Percentiles rank a stretch among this genome's conserved stretches.
phyloP scores from a whole-genome alignment of 140 eudicot genomes.

The Erigeron philadelphicus region DNA sequence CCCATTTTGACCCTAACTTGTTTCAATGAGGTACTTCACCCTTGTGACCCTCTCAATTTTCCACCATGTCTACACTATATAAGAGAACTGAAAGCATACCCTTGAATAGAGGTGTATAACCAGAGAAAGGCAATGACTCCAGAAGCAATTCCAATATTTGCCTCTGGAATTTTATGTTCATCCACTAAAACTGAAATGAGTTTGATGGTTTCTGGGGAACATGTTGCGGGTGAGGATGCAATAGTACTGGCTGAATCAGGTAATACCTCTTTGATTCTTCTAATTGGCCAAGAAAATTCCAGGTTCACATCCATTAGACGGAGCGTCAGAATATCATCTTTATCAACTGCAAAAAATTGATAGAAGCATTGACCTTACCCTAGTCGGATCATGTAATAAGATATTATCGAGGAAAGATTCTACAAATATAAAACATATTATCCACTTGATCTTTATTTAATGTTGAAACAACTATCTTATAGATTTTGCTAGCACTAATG shows the following conservation, averaged over 20 bases:
- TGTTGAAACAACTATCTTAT: slow-evolving; percentile 13
- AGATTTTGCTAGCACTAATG: neutral
- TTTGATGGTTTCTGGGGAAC: slow-evolving; percentile 57
- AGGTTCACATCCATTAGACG: slow-evolving; percentile 70
- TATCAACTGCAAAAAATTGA: slow-evolving; percentile 34
- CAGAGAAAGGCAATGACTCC: slow-evolving; percentile 90
- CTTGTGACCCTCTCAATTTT: neutral
- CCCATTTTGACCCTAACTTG: too few relatives aligned
- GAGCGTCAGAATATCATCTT: slow-evolving; percentile 61
- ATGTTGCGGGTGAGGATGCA: slow-evolving; percentile 64
- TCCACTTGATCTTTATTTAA: neutral
- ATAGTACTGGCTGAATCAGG: slow-evolving; percentile 37
- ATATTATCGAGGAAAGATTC: neutral
- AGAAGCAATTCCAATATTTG: slow-evolving; percentile 62
- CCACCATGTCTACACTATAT: neutral
- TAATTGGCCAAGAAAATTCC: slow-evolving; percentile 81
- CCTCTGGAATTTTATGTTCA: slow-evolving; percentile 74
- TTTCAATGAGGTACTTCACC: too few relatives aligned
- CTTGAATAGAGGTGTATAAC: slow-evolving; percentile 79
- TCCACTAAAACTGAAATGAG: slow-evolving; percentile 52
- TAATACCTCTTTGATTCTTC: slow-evolving; percentile 54
- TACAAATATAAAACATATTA: neutral
- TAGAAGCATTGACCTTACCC: neutral
- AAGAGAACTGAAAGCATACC: slow-evolving; percentile 41
- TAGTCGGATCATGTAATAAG: slow-evolving; percentile 12